A percentile compares a stretch with the other conserved stretches of the same genome.
Conservation (phyloP, 805 yeast genomes). For the Saturnispora galanensis region DNA sequence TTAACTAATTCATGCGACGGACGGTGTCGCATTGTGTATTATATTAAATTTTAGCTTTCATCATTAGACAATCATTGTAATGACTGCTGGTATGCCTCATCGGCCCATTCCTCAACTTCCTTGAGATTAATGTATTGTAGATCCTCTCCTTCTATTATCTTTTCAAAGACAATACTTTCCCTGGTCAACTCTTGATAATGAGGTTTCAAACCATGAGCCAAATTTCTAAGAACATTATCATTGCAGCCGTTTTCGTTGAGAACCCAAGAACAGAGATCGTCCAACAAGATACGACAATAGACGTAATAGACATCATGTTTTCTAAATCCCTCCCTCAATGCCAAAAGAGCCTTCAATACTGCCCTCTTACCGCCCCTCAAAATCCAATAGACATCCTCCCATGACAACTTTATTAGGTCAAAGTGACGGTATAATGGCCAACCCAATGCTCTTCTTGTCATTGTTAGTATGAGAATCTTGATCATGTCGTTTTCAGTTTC, state of each 20-base stretch:
- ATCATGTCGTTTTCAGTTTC: slow-evolving; percentile 31
- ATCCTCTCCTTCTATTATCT: slow-evolving; percentile 30
- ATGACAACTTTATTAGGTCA: slow-evolving; percentile 46
- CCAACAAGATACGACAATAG: slow-evolving; percentile 65
- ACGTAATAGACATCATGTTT: slow-evolving; percentile 79
- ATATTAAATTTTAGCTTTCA: not conserved
- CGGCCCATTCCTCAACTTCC: slow-evolving; percentile 54
- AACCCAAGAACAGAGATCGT: slow-evolving; percentile 72
- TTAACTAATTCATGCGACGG: not conserved
- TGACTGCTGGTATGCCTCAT: slow-evolving; percentile 29
- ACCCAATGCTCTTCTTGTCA: slow-evolving; percentile 62
- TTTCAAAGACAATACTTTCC: slow-evolving; percentile 47
- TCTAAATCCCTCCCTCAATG: slow-evolving; percentile 62
- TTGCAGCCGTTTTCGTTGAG: slow-evolving; percentile 44
- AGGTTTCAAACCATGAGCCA: slow-evolving; percentile 56
- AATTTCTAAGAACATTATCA: slow-evolving; percentile 46
- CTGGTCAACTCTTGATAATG: slow-evolving; percentile 32
- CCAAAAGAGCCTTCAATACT: slow-evolving; percentile 50
- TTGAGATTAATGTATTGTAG: slow-evolving; percentile 36
- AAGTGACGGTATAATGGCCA: slow-evolving; percentile 76
- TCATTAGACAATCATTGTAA: not conserved
- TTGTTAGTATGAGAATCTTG: slow-evolving; percentile 45
- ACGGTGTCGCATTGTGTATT: not conserved
- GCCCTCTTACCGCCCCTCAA: slow-evolving; percentile 62
- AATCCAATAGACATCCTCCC: slow-evolving; percentile 65